These are phyloP conservation scores for Arachnomyces sp. DNA, from an alignment of 2,329 filamentous ascomycete genomes.

Conservation along the genomic window DNA sequence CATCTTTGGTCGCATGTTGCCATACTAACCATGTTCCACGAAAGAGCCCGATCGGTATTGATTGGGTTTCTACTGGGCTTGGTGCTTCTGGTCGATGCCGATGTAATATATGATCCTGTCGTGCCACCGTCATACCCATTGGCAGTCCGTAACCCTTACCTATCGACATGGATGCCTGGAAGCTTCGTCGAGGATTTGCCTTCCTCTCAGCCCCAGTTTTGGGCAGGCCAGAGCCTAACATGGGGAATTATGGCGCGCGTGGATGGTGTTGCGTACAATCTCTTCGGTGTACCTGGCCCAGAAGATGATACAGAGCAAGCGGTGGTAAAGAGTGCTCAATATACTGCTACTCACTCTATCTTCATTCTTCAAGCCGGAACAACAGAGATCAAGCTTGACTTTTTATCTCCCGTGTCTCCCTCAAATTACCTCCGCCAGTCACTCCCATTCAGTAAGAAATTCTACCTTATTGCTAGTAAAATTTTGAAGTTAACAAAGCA, in stretches of 20 bases:
- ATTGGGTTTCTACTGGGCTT: constrained; percentile 1
- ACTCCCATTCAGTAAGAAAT: constrained; percentile 32
- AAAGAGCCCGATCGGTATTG: not conserved
- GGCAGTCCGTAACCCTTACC: constrained; percentile 38
- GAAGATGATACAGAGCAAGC: constrained; percentile 24
- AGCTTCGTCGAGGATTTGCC: constrained; percentile 30
- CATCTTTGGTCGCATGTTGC: no score
- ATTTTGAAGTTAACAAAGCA: constrained; percentile 6
- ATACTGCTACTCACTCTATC: constrained; percentile 36
- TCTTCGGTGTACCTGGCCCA: constrained; percentile 32
- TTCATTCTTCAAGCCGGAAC: constrained; percentile 33
- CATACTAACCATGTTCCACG: no score
- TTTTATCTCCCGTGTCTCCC: constrained; percentile 39
- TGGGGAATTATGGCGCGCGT: constrained; percentile 39
- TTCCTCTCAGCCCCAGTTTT: constrained; percentile 35
- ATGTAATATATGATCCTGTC: constrained; percentile 17
- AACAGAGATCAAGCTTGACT: constrained; percentile 33
- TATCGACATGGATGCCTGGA: constrained; percentile 39
- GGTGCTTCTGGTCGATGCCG: constrained; percentile 1
- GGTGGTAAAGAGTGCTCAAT: constrained; percentile 28
- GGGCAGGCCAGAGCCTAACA: constrained; percentile 34
- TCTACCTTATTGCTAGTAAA: not conserved
- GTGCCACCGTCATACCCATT: constrained; percentile 38
- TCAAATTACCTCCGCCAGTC: constrained; percentile 37
- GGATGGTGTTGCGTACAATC: constrained; percentile 33